Evolutionary conservation across 1,284 basidiomycete species (phyloP).

Genomic region (Polyporus tsugae): DNA sequence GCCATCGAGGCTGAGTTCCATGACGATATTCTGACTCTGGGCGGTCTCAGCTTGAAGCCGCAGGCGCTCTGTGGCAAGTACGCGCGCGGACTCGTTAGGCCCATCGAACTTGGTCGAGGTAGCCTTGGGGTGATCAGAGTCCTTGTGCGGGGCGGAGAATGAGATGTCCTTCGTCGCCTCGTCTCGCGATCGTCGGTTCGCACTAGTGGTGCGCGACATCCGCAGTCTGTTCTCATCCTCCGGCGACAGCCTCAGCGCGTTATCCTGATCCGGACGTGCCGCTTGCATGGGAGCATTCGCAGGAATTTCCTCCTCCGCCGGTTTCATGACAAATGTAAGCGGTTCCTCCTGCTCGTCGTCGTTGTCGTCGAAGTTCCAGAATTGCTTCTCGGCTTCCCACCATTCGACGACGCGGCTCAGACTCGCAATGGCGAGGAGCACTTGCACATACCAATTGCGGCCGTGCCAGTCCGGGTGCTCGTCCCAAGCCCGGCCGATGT

Average conservation of each 20-base stretch:
- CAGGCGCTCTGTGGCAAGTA: constrained; percentile 85
- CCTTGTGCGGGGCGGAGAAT: constrained; percentile 43
- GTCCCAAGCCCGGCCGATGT: constrained; percentile 95
- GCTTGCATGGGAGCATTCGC: constrained; percentile 52
- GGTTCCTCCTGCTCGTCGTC: constrained; percentile 91
- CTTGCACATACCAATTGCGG: constrained; percentile 97
- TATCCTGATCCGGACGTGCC: constrained; percentile 47
- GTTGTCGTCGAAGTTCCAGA: constrained; percentile 99
- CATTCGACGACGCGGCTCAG: constrained; percentile 97
- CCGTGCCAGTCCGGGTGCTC: constrained; percentile 98
- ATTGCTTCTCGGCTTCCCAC: constrained; percentile 99
- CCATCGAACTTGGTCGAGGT: constrained; percentile 56
- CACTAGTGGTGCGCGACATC: constrained; percentile 56
- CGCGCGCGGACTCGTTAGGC: constrained; percentile 74
- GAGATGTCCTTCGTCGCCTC: constrained; percentile 60
- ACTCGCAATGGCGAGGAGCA: constrained; percentile 95
- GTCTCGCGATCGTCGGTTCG: constrained; percentile 63
- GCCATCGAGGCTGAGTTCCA: constrained; percentile 94
- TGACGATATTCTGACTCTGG: constrained; percentile 93
- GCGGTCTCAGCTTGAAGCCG: constrained; percentile 90
- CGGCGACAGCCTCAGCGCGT: constrained; percentile 53
- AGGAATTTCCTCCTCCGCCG: constrained; percentile 63
- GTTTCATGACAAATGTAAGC: constrained; percentile 89
- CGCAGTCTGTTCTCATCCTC: constrained; percentile 67
- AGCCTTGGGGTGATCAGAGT: constrained; percentile 34